Base-by-base conservation (phyloP, 2,329 filamentous ascomycete genomes). In the Claviceps capensis region DNA sequence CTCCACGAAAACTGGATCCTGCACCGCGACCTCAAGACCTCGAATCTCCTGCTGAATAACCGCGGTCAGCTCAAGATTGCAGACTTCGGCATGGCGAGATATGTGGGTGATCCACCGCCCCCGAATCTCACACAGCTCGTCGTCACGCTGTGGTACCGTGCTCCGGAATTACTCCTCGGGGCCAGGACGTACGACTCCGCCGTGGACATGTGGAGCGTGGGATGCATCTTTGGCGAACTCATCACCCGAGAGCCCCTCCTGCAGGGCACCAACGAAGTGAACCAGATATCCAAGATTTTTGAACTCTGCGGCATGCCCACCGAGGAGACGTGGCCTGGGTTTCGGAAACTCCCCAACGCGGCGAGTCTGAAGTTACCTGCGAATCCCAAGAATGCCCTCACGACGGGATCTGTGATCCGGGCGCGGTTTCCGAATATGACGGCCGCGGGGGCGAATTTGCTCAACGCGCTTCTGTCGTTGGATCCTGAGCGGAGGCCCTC, bases 31-130 rank as follows among this genome's bases (percentile, higher is more conserved):
- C 81, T 95, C 61, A 95, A 95, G 69, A 94, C 89, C 3, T 91
- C 86, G 48, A 95, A 95, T 63, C 82, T 98, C 47, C 82, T 98
- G 47, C 85, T 98, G 70, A 94, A 88, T 72, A 97, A 97, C 72
- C 86, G 89, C 46, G 93, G 93, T 46, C 83, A 86, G 65, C 83
- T 98, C 67, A 96, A 96, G 69, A 84, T 98, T 57, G 93, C 93
- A 54, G 93, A 98, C 69, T 98, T 98, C 64, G 93, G 93, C 66
- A 96, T 98, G 88, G 91, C 93, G 3, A 81, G 93, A 30, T 93
- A 93, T 69, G 86, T 86, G 52, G 86, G 86, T 49, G 82, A 88
- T 59, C 89, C 91, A 4, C 75, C 91, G 5, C 75, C 82, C 0
- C 77, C 82, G 1, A 85, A 86, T 56, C 77, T 97, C 54, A 97